Evolutionary conservation across 106 monocot genomes (phyloP).

Genomic region (Alisma plantagoaquatica): DNA sequence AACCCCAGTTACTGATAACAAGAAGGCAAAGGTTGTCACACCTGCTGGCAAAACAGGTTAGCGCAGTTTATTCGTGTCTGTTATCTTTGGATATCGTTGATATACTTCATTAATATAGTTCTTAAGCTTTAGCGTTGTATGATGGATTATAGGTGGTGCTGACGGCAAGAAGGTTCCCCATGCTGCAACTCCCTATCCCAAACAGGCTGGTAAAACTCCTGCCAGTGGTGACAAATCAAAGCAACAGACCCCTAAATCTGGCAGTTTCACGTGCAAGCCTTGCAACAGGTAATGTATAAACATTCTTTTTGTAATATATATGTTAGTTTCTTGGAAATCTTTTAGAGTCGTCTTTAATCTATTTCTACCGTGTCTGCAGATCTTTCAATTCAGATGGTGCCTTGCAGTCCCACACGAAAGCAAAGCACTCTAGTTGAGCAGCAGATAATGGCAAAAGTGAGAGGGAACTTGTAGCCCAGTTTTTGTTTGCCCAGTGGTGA

Average conservation of each 20-base stretch:
- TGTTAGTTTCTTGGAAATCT: background rate
- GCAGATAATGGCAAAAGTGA: too few relatives aligned
- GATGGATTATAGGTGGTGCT: slow-evolving; percentile 3
- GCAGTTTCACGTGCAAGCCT: slow-evolving; percentile 56
- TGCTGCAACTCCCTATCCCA: slow-evolving; percentile 60
- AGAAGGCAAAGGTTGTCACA: slow-evolving; percentile 24
- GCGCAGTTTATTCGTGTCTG: background rate
- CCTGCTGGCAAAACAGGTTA: slow-evolving; percentile 38
- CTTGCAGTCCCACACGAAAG: slow-evolving; percentile 59
- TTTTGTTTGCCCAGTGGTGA: too few relatives aligned
- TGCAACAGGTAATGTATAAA: slow-evolving; percentile 50
- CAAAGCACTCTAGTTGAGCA: too few relatives aligned
- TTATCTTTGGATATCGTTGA: background rate
- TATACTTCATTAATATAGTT: background rate
- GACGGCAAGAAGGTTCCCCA: slow-evolving; percentile 58
- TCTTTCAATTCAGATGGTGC: slow-evolving; percentile 65
- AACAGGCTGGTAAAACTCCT: slow-evolving; percentile 45
- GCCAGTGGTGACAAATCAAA: slow-evolving; percentile 38
- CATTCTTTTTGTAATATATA: background rate
- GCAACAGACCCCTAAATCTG: slow-evolving; percentile 50
- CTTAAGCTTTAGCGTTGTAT: background rate
- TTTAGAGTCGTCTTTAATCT: too few relatives aligned
- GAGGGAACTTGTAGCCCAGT: too few relatives aligned
- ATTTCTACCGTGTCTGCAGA: slow-evolving; percentile 18
- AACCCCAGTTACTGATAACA: slow-evolving; percentile 13